A percentile compares a stretch with the other conserved stretches of the same genome.
These are phyloP conservation scores for Apiospora pterosperma DNA, from an alignment of 2,329 filamentous ascomycete genomes.

Conservation along the genomic window DNA sequence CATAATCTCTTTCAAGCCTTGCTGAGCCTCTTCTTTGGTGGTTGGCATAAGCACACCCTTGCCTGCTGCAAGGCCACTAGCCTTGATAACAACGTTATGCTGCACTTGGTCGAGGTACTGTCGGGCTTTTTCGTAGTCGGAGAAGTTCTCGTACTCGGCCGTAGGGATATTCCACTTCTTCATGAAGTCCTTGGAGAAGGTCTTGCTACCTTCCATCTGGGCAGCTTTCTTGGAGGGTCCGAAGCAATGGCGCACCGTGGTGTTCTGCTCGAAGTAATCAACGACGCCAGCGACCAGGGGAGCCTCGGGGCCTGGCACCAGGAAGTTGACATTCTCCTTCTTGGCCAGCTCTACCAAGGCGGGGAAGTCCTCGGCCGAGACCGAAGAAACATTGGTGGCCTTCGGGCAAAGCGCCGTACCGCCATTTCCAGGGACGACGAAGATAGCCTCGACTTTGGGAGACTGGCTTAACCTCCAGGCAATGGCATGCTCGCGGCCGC, in stretches of 20 bases:
- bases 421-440: conserved; percentile 75
- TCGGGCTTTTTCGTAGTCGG: conserved; percentile 67
- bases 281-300: conserved; percentile 91
- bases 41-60: conserved; percentile 92
- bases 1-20: conserved; percentile 87
- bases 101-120: conserved; percentile 69
- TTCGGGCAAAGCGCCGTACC: conserved; percentile 73
- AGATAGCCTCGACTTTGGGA: conserved; percentile 71
- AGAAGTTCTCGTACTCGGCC: conserved; percentile 86
- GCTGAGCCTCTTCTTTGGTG: conserved; percentile 76
- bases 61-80: conserved; percentile 84
- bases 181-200: conserved; percentile 98
- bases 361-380: conserved; percentile 74
- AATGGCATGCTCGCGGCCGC: conserved; percentile 89
- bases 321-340: conserved; percentile 71
- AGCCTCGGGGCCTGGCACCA: conserved; percentile 87
- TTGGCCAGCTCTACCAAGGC: conserved; percentile 73
- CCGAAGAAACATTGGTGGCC: conserved; percentile 65
- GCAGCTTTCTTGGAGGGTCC: conserved; percentile 83
- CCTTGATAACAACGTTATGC: conserved; percentile 88
- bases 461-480: conserved; percentile 93
- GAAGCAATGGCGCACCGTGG: conserved; percentile 73
- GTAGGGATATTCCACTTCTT: conserved; percentile 85
- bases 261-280: conserved; percentile 64
- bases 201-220: conserved; percentile 92